phyloP scores from a whole-genome alignment of 345 rosid species.

The Populus davidiana region DNA sequence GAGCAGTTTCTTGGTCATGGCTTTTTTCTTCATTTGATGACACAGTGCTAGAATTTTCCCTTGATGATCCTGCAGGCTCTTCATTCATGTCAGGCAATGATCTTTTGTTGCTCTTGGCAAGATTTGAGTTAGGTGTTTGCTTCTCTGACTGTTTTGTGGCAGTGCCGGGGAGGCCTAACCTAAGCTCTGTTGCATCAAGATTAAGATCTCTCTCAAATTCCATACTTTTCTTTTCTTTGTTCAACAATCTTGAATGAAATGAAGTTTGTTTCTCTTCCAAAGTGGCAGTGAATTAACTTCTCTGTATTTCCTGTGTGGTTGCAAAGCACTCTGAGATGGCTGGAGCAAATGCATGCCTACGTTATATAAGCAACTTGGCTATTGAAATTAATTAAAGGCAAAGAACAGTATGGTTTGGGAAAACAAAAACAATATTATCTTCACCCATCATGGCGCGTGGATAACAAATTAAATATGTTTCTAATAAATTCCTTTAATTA shows the following conservation, averaged over 20 bases:
- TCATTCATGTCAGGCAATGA: conserved; percentile 36
- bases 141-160: neutral
- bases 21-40: conserved; percentile 9
- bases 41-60: neutral
- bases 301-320: neutral
- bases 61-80: neutral
- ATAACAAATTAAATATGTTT: neutral
- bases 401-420: neutral
- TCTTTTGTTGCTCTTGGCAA: conserved; percentile 31
- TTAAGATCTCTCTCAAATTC: conserved; percentile 37
- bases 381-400: neutral
- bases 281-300: neutral
- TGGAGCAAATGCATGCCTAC: neutral
- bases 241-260: neutral
- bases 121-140: neutral
- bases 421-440: neutral
- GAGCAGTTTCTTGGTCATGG: conserved; percentile 18
- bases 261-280: neutral
- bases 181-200: conserved; percentile 46
- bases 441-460: conserved; percentile 18
- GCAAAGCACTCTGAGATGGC: neutral
- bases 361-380: neutral
- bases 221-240: conserved; percentile 4
- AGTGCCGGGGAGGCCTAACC: conserved; percentile 42
- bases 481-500: neutral